These are phyloP conservation scores for Poronia punctata DNA, from an alignment of 495 filamentous ascomycete species.

Conservation along the genomic window DNA sequence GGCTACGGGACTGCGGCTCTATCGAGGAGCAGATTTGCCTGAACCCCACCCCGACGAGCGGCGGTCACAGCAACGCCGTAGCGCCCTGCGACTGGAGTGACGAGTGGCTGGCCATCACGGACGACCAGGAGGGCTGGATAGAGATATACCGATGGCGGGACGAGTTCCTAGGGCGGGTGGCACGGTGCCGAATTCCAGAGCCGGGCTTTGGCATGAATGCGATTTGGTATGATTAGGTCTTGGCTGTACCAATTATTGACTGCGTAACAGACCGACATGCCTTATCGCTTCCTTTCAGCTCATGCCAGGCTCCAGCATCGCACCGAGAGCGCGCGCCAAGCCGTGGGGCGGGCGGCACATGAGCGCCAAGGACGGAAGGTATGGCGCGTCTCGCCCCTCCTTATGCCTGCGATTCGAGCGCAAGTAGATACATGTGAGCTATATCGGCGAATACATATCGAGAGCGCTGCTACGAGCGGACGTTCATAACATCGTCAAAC, in stretches of 20 bases:
- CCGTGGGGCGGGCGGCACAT: no score
- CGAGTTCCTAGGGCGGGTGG: constrained; percentile 69
- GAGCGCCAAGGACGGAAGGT: no score
- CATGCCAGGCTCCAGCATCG: no score
- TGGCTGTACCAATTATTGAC: no score
- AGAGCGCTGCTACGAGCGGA: no score
- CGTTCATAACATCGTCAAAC: no score
- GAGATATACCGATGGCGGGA: constrained; percentile 80
- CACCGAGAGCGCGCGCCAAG: no score
- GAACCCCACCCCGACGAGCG: constrained; percentile 76
- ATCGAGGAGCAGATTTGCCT: constrained; percentile 71
- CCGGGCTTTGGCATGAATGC: constrained; percentile 86
- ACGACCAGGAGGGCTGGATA: constrained; percentile 77
- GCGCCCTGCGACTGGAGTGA: constrained; percentile 73
- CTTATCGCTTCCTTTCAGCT: no score
- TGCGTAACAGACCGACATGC: not conserved
- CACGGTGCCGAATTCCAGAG: constrained; percentile 65
- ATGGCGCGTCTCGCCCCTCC: no score
- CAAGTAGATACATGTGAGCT: no score
- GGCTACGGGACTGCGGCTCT: constrained; percentile 58
- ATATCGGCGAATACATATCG: no score
- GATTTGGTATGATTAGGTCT: constrained; percentile 83
- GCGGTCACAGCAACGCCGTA: constrained; percentile 79
- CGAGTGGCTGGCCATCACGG: constrained; percentile 77
- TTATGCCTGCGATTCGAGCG: no score